phyloP scores from a whole-genome alignment of 2,329 filamentous ascomycete genomes.

The Claviceps sorghi region DNA sequence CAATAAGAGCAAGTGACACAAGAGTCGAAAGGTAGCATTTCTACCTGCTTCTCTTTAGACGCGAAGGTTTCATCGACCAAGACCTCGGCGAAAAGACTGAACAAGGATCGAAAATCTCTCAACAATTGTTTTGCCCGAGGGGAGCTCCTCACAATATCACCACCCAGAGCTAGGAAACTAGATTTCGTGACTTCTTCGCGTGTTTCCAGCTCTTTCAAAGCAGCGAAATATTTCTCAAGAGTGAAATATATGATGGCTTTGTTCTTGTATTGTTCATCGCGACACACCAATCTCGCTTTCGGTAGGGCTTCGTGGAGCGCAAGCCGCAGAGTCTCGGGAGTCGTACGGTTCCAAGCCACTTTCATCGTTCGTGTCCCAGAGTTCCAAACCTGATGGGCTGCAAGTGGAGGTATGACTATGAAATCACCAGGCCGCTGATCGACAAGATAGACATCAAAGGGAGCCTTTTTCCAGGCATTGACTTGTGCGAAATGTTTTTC shows the following conservation, averaged over 20 bases:
- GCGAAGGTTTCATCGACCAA: conserved; percentile 78
- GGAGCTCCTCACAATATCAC: conserved; percentile 27
- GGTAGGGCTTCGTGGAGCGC: conserved; percentile 78
- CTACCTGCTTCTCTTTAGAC: conserved; percentile 53
- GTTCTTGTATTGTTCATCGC: conserved; percentile 97
- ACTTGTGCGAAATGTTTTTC: conserved; percentile 95
- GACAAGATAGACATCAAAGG: conserved; percentile 83
- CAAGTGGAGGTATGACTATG: conserved; percentile 81
- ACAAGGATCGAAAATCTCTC: conserved; percentile 69
- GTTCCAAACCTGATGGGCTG: conserved; percentile 97
- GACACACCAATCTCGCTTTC: conserved; percentile 77
- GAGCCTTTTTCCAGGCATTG: conserved; percentile 88
- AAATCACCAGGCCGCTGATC: conserved; percentile 86
- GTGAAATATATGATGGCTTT: conserved; percentile 90
- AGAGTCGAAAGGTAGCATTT: conserved; percentile 71
- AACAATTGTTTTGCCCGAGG: conserved; percentile 52
- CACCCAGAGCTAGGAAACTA: conserved; percentile 32
- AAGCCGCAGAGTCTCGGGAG: conserved; percentile 75
- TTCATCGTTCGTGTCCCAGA: conserved; percentile 92
- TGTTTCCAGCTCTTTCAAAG: conserved; percentile 40
- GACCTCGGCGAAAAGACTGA: conserved; percentile 62
- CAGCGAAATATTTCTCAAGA: conserved; percentile 60
- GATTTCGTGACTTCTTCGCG: conserved; percentile 29
- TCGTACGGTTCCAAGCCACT: conserved; percentile 94
- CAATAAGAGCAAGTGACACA: conserved; percentile 95